These are phyloP conservation scores for Hypomontagnella submonticulosa DNA, from an alignment of 495 filamentous ascomycete species.

Conservation along the genomic window DNA sequence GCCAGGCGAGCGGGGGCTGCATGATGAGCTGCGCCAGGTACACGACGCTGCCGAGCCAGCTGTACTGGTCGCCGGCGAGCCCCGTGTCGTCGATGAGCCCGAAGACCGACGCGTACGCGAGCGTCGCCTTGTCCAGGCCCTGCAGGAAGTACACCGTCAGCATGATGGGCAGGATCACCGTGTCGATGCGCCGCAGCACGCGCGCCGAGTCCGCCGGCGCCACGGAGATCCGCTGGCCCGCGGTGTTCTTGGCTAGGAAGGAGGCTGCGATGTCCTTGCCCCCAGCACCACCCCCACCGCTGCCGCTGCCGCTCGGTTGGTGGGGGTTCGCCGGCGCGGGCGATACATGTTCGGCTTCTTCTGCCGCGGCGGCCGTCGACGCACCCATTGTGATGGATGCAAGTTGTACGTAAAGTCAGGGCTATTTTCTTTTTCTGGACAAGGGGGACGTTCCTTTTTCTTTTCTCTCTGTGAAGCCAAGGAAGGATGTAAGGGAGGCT, in stretches of 20 bases:
- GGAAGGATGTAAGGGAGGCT: constrained; percentile 12
- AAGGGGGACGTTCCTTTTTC: no score
- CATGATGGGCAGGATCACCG: constrained; percentile 53
- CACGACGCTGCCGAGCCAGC: constrained; percentile 47
- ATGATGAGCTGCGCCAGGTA: constrained; percentile 47
- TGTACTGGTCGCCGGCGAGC: constrained; percentile 42
- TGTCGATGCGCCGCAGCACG: constrained; percentile 49
- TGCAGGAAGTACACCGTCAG: constrained; percentile 57
- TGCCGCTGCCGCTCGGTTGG: background rate
- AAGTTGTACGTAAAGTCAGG: background rate
- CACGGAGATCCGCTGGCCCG: constrained; percentile 23
- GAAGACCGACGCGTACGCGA: constrained; percentile 50
- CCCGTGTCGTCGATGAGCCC: constrained; percentile 42
- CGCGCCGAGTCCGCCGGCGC: constrained; percentile 36
- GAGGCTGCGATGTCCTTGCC: constrained; percentile 26
- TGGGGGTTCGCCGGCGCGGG: background rate
- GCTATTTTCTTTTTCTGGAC: no score
- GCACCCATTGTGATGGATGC: constrained; percentile 15
- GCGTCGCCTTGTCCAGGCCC: constrained; percentile 54
- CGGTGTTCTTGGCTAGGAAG: constrained; percentile 28
- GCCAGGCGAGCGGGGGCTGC: constrained; percentile 43
- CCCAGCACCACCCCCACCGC: no score
- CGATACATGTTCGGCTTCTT: constrained; percentile 7
- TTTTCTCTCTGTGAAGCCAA: no score
- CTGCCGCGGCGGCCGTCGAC: background rate